Evolutionary conservation across 2,329 filamentous ascomycete species (phyloP), one percentile per base, ranked within the genome.

Genomic region (Blastomyces emzantsi): DNA sequence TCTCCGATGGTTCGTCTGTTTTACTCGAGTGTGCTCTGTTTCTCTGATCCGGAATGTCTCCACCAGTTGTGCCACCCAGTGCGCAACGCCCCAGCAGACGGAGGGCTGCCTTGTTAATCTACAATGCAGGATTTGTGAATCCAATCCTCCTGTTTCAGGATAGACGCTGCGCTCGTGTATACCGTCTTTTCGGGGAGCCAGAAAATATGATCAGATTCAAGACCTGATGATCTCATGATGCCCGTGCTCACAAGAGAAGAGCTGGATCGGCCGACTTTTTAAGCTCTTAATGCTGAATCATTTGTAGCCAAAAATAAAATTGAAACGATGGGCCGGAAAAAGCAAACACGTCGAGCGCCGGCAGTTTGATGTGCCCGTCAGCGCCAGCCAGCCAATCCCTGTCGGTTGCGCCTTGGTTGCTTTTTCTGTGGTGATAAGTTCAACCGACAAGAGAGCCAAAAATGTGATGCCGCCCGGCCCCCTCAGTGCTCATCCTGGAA

Each of bases 241-340:
- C 17, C 22, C 25, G 30, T 19, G 52, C 17, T 8, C 17, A 19
- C 2, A 9, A 55, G 28, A 30, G 19, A 22, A 30, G 19, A 22
- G 33, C 13, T 39, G 28, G 52, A 55, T 36, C 17, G 49, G 49
- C 47, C 47, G 47, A 51, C 52, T n/a, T 56, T 56, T 39, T 56
- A 56, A 36, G 52, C 52, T 56, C 17, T 39, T 39, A 30, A 47
- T 15, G 41, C 43, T 60, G 57, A 60, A 60, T 45, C 56, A 60
- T 49, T 49, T 49, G 57, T 47, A 60, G 39, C 57, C 57, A 60
- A 60, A 60, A 60, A 60, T 60, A 61, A 61, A 47, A 28, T 39
- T 39, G 19, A 25, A 47, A 47, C 15, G 28, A 61, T 61, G 33
- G 45, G 25, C 22, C 17, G 17, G 30, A 52, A 61, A 61, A 61